phyloP scores from a whole-genome alignment of 2,329 filamentous ascomycete genomes.

The Aspergillus sp. region DNA sequence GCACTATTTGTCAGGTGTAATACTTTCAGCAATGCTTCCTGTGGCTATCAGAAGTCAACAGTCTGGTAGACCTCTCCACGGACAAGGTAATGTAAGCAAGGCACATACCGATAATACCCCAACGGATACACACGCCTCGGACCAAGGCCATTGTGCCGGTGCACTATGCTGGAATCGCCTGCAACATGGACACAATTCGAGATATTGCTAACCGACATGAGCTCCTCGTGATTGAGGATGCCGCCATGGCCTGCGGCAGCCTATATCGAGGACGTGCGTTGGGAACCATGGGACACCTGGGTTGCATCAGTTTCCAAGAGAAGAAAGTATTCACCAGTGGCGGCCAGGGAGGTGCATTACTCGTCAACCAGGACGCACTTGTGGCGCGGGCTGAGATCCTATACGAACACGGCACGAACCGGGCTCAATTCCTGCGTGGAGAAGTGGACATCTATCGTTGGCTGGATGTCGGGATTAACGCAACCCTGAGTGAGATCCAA shows the following conservation, averaged over 20 bases:
- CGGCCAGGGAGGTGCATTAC: constrained; percentile 17
- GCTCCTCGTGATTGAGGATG: constrained; percentile 19
- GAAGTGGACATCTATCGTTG: constrained; percentile 17
- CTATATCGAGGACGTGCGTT: constrained; percentile 14
- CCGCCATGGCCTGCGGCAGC: constrained; percentile 15
- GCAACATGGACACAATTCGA: constrained; percentile 19
- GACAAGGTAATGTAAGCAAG: not conserved
- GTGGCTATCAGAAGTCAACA: not conserved
- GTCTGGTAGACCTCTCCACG: not conserved
- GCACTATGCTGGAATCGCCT: constrained; percentile 17
- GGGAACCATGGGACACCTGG: constrained; percentile 19
- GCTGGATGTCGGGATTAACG: constrained; percentile 13
- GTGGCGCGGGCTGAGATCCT: constrained; percentile 11
- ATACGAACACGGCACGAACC: constrained; percentile 17
- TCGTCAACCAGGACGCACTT: constrained; percentile 15
- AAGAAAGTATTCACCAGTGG: constrained; percentile 20
- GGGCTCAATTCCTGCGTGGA: constrained; percentile 9
- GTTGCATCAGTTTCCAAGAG: constrained; percentile 22
- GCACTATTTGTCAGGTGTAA: too few species aligned
- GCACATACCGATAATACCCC: not conserved
- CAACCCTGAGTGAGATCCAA: constrained; percentile 14
- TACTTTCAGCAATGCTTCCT: not conserved
- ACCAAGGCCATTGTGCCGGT: constrained; percentile 19
- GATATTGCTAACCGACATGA: constrained; percentile 4
- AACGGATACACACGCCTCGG: constrained; percentile 1